Evolutionary conservation across 2,329 filamentous ascomycete species (phyloP).

Genomic region (Ceratocystis albifundus): DNA sequence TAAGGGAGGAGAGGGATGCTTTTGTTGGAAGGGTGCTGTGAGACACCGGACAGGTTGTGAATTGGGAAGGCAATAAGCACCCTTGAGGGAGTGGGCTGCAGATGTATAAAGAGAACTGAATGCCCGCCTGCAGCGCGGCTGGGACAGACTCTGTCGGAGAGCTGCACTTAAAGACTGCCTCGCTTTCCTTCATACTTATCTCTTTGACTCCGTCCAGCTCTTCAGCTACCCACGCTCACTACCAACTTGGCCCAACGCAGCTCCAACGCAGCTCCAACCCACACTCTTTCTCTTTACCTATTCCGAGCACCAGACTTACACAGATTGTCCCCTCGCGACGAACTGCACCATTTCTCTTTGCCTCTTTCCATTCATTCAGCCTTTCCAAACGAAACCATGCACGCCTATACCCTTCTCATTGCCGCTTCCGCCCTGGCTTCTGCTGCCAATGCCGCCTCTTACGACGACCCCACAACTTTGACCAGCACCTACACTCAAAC

Average conservation of each 20-base stretch:
- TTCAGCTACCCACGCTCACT: not conserved
- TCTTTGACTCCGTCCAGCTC: not conserved
- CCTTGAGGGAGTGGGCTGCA: not conserved
- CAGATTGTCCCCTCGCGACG: too few relatives aligned
- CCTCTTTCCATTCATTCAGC: not conserved
- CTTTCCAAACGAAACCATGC: conserved; percentile 5
- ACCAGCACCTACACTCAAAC: conserved; percentile 16
- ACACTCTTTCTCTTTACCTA: not conserved
- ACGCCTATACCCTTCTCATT: conserved; percentile 2
- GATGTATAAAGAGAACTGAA: not conserved
- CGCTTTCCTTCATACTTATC: not conserved
- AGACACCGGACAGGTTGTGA: not conserved
- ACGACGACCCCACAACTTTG: conserved; percentile 9
- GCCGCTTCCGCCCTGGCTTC: not conserved
- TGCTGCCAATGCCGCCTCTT: not conserved
- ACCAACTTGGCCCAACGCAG: not conserved
- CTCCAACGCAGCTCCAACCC: not conserved
- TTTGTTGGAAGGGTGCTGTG: not conserved
- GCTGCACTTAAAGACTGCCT: not conserved
- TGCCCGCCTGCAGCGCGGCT: not conserved
- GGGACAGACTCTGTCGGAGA: not conserved
- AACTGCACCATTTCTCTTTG: not conserved
- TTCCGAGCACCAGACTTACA: too few relatives aligned
- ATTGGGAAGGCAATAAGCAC: not conserved
- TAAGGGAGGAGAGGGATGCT: not conserved